Conservation (phyloP, 2,329 filamentous ascomycete species). For the Trichophyton simii region DNA sequence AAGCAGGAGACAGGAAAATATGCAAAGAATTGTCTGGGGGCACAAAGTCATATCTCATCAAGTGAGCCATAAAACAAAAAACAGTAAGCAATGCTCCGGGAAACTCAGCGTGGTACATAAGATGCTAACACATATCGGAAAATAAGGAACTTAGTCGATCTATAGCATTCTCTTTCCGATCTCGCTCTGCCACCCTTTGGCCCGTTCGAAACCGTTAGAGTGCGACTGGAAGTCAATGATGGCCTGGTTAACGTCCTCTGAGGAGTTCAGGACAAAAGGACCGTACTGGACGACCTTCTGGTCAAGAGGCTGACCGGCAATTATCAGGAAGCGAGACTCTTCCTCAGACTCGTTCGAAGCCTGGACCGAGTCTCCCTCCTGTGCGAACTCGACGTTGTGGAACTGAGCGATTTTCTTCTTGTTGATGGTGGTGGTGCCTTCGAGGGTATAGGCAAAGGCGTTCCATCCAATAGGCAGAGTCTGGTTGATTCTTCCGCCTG, state of each 20-base stretch:
- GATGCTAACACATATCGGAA: background rate
- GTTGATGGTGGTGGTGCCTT: slow-evolving; percentile 55
- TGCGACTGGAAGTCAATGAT: slow-evolving; percentile 61
- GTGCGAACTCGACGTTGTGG: slow-evolving; percentile 82
- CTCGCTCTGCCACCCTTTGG: slow-evolving; percentile 67
- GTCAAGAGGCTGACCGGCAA: slow-evolving; percentile 68
- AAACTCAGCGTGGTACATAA: background rate
- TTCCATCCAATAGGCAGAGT: slow-evolving; percentile 71
- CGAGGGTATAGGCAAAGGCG: slow-evolving; percentile 75
- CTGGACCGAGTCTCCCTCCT: slow-evolving; percentile 62
- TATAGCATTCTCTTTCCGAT: slow-evolving; percentile 63
- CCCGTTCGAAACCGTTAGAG: slow-evolving; percentile 68
- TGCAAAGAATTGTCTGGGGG: background rate
- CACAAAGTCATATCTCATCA: slow-evolving; percentile 1
- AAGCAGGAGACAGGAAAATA: background rate
- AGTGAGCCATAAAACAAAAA: background rate
- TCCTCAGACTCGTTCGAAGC: slow-evolving; percentile 53
- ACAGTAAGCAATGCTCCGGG: background rate
- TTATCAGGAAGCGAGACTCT: slow-evolving; percentile 45
- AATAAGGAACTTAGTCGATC: background rate
- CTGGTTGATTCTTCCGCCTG: slow-evolving; percentile 67
- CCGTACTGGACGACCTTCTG: slow-evolving; percentile 75
- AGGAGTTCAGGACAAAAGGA: slow-evolving; percentile 64
- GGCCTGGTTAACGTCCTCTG: slow-evolving; percentile 63
- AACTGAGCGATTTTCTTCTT: slow-evolving; percentile 52